Base-by-base conservation (phyloP, 345 rosid species). In the Leavenworthia alabamica region DNA sequence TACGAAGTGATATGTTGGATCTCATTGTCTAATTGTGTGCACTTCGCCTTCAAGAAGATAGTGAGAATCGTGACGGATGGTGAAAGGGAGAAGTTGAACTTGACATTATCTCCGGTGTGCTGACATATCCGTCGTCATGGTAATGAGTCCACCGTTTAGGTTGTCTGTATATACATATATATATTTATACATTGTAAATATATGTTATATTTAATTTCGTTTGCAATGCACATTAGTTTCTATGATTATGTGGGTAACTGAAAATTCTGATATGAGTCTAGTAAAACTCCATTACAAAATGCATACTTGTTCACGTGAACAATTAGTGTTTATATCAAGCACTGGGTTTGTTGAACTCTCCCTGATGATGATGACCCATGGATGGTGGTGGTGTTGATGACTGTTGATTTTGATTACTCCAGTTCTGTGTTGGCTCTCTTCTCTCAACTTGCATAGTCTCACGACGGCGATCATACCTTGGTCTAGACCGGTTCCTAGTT, bases 1-100 rank as follows among this genome's bases (percentile, higher is more conserved):
- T 89, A 89, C 28, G 99, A 93, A 77, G 99, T 93, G 78, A 70
- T 93, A 27, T 82, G 78, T 41, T 93, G 99, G 99, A 93, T 93
- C 8, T 97, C 88, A 0, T 64, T 93, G 29, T 85, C 99, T 29
- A 86, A 80, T 27, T 93, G 99, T 13, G 80, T 86, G 56, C 97
- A 89, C 51, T 93, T 86, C 15, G 94, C 94, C 0, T 86, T 89
- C 64, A 87, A 85, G 82, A 89, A 77, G 84, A 67, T 81, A 42
- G 68, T 76, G 64, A 78, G 80, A 77, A 73, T 75, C 10, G 57
- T 79, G 19, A 68, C 85, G 0, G 85, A 71, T 56, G 72, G 79
- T 16, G 83, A 57, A 11, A 76, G 96, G 54, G 93, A 77, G 71
- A 89, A 83, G 78, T 64, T 76, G 66, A 77, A 79, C 14, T 58